Conservation (phyloP, 2,329 filamentous ascomycete genomes). For the Teratosphaeriaceae sp. region DNA sequence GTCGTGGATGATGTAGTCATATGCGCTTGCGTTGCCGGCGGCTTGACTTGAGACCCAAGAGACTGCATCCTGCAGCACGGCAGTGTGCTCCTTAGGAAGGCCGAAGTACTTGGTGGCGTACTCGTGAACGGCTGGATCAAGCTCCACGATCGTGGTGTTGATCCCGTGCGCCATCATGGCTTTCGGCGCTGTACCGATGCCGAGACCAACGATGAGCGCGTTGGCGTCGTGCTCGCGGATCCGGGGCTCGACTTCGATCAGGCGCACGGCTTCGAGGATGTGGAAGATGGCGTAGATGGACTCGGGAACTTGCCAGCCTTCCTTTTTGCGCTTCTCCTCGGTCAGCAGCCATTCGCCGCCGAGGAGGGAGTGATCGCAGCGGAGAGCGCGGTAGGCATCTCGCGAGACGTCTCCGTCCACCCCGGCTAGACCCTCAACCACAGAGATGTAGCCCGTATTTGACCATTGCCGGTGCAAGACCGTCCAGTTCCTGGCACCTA, state of each 20-base stretch:
- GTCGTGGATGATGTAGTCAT: slow-evolving; percentile 93
- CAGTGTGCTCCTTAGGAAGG: slow-evolving; percentile 67
- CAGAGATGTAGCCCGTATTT: slow-evolving; percentile 84
- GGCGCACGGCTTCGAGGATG: slow-evolving; percentile 84
- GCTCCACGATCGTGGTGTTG: slow-evolving; percentile 88
- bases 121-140: slow-evolving; percentile 81
- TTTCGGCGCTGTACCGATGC: slow-evolving; percentile 84
- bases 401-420: too few species aligned
- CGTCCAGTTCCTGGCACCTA: slow-evolving; percentile 63
- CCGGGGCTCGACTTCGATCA: slow-evolving; percentile 52
- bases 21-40: slow-evolving; percentile 36
- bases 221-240: slow-evolving; percentile 34
- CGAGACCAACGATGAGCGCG: slow-evolving; percentile 83
- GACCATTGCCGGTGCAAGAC: slow-evolving; percentile 80
- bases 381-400: slow-evolving; percentile 69
- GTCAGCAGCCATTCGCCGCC: slow-evolving; percentile 82
- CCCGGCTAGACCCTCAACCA: slow-evolving; percentile 86
- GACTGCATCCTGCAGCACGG: slow-evolving; percentile 77
- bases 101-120: slow-evolving; percentile 79
- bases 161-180: slow-evolving; percentile 83
- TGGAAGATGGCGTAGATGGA: slow-evolving; percentile 95
- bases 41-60: slow-evolving; percentile 46
- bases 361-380: slow-evolving; percentile 89
- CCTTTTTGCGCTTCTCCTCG: slow-evolving; percentile 25
- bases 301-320: slow-evolving; percentile 57